These are phyloP conservation scores for Paramyrothecium sp. DNA, from an alignment of 2,329 filamentous ascomycete genomes.

Conservation along the genomic window DNA sequence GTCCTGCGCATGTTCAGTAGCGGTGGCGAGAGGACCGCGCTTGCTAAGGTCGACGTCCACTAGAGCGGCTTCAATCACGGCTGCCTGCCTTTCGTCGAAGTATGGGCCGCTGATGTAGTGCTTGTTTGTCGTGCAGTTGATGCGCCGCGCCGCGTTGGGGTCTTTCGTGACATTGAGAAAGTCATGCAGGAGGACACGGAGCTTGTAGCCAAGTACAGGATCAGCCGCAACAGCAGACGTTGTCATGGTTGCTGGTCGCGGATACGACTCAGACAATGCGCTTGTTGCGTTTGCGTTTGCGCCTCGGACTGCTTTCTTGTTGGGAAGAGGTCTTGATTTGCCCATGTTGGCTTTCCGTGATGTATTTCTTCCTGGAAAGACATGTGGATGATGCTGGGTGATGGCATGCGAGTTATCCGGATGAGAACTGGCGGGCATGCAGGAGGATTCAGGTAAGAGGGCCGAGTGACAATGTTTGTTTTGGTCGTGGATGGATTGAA, in stretches of 20 bases:
- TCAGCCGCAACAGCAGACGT: slow-evolving; percentile 6
- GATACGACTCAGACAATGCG: too few species aligned
- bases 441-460: too few species aligned
- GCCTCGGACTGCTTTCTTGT: too few species aligned
- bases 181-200: slow-evolving; percentile 9
- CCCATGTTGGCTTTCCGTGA: too few species aligned
- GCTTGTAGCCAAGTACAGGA: slow-evolving; percentile 9
- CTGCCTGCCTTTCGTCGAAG: slow-evolving; percentile 8
- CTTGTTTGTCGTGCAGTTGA: slow-evolving; percentile 10
- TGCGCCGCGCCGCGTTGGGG: slow-evolving; percentile 2
- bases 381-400: too few species aligned
- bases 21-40: not conserved
- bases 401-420: too few species aligned
- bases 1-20: not conserved
- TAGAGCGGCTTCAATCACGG: slow-evolving; percentile 4
- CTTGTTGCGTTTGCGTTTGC: too few species aligned
- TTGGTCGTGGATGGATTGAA: too few species aligned
- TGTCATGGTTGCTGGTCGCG: not conserved
- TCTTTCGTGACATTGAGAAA: slow-evolving; percentile 9
- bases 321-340: too few species aligned
- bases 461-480: too few species aligned
- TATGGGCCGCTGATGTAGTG: slow-evolving; percentile 13
- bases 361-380: too few species aligned
- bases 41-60: slow-evolving; percentile 6
- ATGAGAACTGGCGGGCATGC: too few species aligned